phyloP scores from a whole-genome alignment of 306 rosid genomes.

The Pterocarpus macrocarpus region DNA sequence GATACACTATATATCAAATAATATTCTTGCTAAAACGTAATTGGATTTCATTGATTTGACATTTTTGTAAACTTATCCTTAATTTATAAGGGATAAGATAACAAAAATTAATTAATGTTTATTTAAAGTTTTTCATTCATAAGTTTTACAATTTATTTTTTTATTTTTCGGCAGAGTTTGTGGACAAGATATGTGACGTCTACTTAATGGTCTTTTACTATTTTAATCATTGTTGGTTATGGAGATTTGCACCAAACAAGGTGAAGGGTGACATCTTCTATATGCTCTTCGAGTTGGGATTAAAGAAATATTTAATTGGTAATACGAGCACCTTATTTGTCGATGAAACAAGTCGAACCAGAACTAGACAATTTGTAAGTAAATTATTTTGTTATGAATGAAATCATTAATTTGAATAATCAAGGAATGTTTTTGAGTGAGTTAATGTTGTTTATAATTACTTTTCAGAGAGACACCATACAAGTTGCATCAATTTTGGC shows the following conservation, averaged over 20 bases:
- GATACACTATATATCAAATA: no score
- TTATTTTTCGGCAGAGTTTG: conserved; percentile 56
- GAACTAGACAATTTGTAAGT: conserved; percentile 77
- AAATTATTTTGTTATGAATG: conserved; percentile 1
- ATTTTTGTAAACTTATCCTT: no score
- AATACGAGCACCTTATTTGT: conserved; percentile 97
- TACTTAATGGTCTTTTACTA: conserved; percentile 91
- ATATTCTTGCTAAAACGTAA: no score
- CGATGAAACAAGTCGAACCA: conserved; percentile 87
- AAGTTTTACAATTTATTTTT: no score
- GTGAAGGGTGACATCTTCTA: conserved; percentile 79
- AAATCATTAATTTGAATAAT: neutral
- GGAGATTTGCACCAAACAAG: conserved; percentile 95
- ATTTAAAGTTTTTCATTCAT: no score
- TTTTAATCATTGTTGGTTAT: conserved; percentile 89
- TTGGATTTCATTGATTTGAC: no score
- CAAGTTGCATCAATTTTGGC: conserved; percentile 98
- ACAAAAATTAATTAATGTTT: no score
- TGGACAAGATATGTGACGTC: conserved; percentile 84
- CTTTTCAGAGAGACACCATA: conserved; percentile 84
- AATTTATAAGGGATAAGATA: no score
- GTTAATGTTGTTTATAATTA: neutral
- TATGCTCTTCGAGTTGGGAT: conserved; percentile 89
- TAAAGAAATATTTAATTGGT: conserved; percentile 94
- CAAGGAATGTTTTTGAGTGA: no score